These are phyloP conservation scores for Boeremia lycopersici DNA, from an alignment of 2,329 filamentous ascomycete species.

Conservation along the genomic window DNA sequence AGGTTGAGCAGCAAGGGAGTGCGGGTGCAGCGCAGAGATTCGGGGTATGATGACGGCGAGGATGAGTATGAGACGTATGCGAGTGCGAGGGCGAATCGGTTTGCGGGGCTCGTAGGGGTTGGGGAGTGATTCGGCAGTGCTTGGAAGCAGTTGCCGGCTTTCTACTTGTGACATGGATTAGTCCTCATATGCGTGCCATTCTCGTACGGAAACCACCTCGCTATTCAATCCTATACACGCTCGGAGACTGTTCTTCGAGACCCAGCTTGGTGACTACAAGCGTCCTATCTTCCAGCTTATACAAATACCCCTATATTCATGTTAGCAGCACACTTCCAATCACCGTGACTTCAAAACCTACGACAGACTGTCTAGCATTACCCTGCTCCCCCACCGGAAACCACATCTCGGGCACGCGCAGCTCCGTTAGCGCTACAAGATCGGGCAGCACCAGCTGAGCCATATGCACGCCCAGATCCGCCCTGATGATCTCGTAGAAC, in stretches of 20 bases:
- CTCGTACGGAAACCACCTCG: neutral
- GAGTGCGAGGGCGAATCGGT: conserved; percentile 52
- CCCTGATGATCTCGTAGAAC: neutral
- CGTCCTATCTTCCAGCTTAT: neutral
- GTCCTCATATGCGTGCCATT: too few relatives aligned
- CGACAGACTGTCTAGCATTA: neutral
- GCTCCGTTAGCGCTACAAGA: neutral
- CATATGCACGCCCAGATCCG: neutral
- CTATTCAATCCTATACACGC: neutral
- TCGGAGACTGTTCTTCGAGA: neutral
- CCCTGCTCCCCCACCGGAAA: neutral
- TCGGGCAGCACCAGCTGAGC: neutral
- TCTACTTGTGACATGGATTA: too few relatives aligned
- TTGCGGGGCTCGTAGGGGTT: conserved; percentile 39
- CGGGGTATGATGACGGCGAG: conserved; percentile 17
- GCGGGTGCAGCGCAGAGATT: conserved; percentile 12
- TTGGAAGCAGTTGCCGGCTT: too few relatives aligned
- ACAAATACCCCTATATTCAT: neutral
- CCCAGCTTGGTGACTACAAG: neutral
- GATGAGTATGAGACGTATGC: conserved; percentile 41
- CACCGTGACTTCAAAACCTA: neutral
- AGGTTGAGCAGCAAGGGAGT: conserved; percentile 23
- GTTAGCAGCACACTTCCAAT: neutral
- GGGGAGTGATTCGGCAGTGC: neutral
- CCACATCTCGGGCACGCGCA: neutral